Percentiles rank a stretch among this genome's conserved stretches.
Evolutionary conservation across 2,329 filamentous ascomycete species (phyloP).

Genomic region (Fusarium sp.): DNA sequence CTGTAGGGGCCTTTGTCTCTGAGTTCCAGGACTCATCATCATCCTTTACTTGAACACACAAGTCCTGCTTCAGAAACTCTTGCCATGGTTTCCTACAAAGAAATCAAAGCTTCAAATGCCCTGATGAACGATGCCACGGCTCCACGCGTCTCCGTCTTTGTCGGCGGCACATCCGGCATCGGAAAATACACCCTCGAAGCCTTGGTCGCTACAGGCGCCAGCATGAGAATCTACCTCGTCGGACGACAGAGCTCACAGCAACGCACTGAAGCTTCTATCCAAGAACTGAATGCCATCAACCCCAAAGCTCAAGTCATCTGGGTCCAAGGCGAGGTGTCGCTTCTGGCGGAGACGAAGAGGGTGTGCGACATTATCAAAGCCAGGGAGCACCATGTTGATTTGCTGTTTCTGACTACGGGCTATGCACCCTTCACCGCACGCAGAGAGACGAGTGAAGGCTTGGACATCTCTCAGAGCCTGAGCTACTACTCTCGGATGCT

Average conservation of each 20-base stretch:
- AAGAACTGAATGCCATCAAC: constrained; percentile 50
- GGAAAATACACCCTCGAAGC: constrained; percentile 53
- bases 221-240: constrained; percentile 54
- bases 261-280: constrained; percentile 46
- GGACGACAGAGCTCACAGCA: constrained; percentile 52
- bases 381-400: constrained; percentile 52
- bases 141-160: constrained; percentile 54
- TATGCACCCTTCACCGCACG: constrained; percentile 54
- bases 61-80: no score
- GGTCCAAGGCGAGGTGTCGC: constrained; percentile 54
- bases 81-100: constrained; percentile 47
- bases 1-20: neutral
- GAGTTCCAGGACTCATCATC: neutral
- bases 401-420: constrained; percentile 56
- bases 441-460: constrained; percentile 52
- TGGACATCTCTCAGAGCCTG: constrained; percentile 53
- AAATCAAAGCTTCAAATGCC: constrained; percentile 52
- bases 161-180: constrained; percentile 58
- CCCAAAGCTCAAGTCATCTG: constrained; percentile 54
- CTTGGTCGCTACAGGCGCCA: constrained; percentile 48
- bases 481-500: constrained; percentile 56
- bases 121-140: constrained; percentile 50
- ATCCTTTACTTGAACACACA: no score
- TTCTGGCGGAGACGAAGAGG: constrained; percentile 53
- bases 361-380: constrained; percentile 51